phyloP scores from a whole-genome alignment of 495 filamentous ascomycete species.

The Rostrohypoxylon terebratum region DNA sequence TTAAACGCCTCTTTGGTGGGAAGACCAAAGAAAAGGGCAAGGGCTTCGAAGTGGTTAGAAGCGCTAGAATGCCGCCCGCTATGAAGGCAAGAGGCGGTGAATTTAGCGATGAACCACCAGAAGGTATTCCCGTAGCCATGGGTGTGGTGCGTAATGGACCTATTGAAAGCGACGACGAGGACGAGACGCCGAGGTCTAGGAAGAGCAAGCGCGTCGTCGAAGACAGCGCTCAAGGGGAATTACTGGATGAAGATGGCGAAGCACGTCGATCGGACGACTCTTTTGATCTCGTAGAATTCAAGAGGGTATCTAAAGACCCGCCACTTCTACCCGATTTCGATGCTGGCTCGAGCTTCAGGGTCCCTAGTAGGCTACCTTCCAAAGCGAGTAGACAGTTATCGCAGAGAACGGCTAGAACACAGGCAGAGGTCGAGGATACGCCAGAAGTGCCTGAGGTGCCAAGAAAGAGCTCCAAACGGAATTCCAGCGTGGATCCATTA shows the following conservation, averaged over 20 bases:
- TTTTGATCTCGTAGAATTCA: slow-evolving; percentile 59
- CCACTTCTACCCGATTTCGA: slow-evolving; percentile 72
- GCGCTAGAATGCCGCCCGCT: slow-evolving; percentile 74
- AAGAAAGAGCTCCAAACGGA: slow-evolving; percentile 71
- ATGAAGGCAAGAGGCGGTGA: slow-evolving; percentile 67
- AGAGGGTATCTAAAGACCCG: slow-evolving; percentile 61
- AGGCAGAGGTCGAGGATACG: slow-evolving; percentile 33
- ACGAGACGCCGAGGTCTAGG: slow-evolving; percentile 49
- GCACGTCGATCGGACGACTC: slow-evolving; percentile 53
- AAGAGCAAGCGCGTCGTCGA: slow-evolving; percentile 39
- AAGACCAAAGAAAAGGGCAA: slow-evolving; percentile 91
- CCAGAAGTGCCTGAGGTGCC: slow-evolving; percentile 63
- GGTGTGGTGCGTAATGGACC: slow-evolving; percentile 67
- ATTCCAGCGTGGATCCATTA: slow-evolving; percentile 50
- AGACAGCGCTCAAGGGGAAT: slow-evolving; percentile 53
- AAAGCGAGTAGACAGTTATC: slow-evolving; percentile 60
- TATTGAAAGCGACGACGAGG: slow-evolving; percentile 70
- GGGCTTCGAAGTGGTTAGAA: slow-evolving; percentile 95
- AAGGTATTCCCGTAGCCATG: slow-evolving; percentile 69
- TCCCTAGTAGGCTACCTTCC: slow-evolving; percentile 73
- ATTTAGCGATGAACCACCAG: slow-evolving; percentile 64
- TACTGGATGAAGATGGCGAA: slow-evolving; percentile 60
- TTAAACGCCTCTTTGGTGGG: slow-evolving; percentile 80
- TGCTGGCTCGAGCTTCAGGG: slow-evolving; percentile 69
- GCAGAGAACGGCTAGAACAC: slow-evolving; percentile 44